Evolutionary conservation across 768 basidiomycete species (phyloP), one percentile per base, ranked within the genome.

Genomic region (Hygrophorus pudorinus): DNA sequence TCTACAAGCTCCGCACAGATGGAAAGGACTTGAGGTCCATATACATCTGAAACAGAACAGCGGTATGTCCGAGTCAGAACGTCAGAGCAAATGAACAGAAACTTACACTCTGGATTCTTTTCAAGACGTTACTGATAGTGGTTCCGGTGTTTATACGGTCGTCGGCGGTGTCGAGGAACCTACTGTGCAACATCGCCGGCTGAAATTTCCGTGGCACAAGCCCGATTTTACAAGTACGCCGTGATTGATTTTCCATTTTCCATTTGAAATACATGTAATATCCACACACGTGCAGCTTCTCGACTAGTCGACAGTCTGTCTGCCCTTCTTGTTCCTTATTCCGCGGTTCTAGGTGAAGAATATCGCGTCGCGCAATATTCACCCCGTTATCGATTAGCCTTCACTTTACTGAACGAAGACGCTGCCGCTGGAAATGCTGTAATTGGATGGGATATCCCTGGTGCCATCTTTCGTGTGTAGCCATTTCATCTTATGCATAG

Each of bases 391-490:
- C 82, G 90, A 34, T 73, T 98, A 11, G 79, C 89, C n/a, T 96
- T 98, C 65, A 87, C 85, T 11, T 67, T 99, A 5, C 64, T 99
- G 41, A 94, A 97, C 56, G 90, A 98, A 63, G 86, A 98, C 57
- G 76, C 85, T 3, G 66, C 83, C 1, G 70, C 72, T 10, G 84
- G 84, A 5, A 68, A 66, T 16, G 66, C 70, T 18, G 70, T 80
- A 13, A 48, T 68, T 24, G 65, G 72, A 5, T 97, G 94, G 94
- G 79, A 92, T 35, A 69, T 94, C 11, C 62, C 76, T 38, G 51
- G 60, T 14, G 79, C 79, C 7, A 65, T 96, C 9, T 51, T 64
- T 21, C 67, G 91, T 91, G 49, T 53, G 83, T 71, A 12, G 3
- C 13, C 20, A 12, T 18, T 34, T 32, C 37, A 7, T 11, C n/a